Evolutionary conservation across 495 filamentous ascomycete species (phyloP).

Genomic region (Aspergillus avenaceus): DNA sequence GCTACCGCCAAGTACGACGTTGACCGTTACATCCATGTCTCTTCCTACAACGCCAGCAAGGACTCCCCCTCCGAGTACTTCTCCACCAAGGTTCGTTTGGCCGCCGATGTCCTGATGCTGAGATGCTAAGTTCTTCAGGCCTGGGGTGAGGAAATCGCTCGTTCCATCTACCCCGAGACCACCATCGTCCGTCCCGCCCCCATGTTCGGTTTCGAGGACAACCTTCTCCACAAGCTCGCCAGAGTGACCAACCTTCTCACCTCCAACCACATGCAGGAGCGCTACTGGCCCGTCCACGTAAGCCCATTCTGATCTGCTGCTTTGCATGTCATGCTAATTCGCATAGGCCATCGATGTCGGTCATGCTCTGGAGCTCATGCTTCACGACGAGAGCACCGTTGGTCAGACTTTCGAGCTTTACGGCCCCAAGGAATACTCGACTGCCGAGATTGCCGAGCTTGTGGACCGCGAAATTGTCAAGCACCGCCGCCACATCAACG

Average conservation of each 20-base stretch:
- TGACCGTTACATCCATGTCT: constrained; percentile 95
- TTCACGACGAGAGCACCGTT: constrained; percentile 83
- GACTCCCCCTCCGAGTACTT: constrained; percentile 83
- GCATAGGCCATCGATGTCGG: constrained; percentile 80
- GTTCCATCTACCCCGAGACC: constrained; percentile 93
- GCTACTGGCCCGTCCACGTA: constrained; percentile 89
- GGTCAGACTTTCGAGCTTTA: constrained; percentile 92
- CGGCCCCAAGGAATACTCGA: constrained; percentile 89
- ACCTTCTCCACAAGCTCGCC: constrained; percentile 82
- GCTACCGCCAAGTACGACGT: constrained; percentile 98
- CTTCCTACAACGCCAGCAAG: constrained; percentile 83
- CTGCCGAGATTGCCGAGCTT: constrained; percentile 76
- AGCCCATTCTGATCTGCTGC: constrained; percentile 23
- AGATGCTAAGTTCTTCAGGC: constrained; percentile 45
- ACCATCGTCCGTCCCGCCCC: constrained; percentile 95
- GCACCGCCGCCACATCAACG: constrained; percentile 82
- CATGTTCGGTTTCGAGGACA: constrained; percentile 92
- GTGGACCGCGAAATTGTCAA: constrained; percentile 92
- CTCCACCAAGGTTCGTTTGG: constrained; percentile 68
- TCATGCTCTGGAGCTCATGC: constrained; percentile 78
- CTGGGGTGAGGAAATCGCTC: constrained; percentile 75
- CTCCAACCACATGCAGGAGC: constrained; percentile 87
- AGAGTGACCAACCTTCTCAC: constrained; percentile 75
- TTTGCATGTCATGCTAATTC: constrained; percentile 13
- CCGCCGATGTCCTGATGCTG: background rate